phyloP scores from a whole-genome alignment of 257 asterid species.

The Solanum raphanifolium region DNA sequence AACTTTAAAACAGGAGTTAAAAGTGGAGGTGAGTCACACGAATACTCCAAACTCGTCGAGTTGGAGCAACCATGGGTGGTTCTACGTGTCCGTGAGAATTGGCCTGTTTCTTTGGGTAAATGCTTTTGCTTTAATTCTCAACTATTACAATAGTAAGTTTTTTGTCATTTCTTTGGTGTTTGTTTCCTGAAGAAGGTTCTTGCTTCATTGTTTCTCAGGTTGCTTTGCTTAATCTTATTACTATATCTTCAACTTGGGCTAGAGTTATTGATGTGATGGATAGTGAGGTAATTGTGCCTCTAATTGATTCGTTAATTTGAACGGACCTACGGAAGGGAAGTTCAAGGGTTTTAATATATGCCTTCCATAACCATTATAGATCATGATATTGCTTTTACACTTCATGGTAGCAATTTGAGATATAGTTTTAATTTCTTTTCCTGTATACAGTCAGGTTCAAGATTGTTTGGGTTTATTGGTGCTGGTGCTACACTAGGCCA shows the following conservation, averaged over 20 bases:
- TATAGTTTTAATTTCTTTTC: not conserved
- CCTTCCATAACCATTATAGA: not conserved
- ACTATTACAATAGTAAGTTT: not conserved
- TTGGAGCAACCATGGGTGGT: constrained; percentile 76
- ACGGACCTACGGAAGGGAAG: not conserved
- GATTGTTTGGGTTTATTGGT: constrained; percentile 98
- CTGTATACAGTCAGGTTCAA: constrained; percentile 93
- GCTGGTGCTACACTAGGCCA: constrained; percentile 99
- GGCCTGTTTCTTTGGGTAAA: constrained; percentile 92
- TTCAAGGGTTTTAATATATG: not conserved
- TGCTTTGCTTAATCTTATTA: constrained; percentile 91
- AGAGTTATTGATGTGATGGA: constrained; percentile 97
- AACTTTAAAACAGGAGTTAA: constrained; percentile 52
- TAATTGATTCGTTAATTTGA: not conserved
- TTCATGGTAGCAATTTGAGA: not conserved
- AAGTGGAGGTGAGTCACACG: constrained; percentile 39
- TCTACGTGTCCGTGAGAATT: constrained; percentile 70
- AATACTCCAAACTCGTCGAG: constrained; percentile 31
- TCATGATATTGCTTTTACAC: not conserved
- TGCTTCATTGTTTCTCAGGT: constrained; percentile 38
- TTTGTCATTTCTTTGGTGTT: not conserved
- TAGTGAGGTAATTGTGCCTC: constrained; percentile 60
- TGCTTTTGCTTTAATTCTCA: constrained; percentile 6
- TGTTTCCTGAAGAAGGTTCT: not conserved
- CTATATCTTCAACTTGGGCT: constrained; percentile 99